These are phyloP conservation scores for Aspergillus intermedius DNA, from an alignment of 2,329 filamentous ascomycete genomes.

Conservation along the genomic window DNA sequence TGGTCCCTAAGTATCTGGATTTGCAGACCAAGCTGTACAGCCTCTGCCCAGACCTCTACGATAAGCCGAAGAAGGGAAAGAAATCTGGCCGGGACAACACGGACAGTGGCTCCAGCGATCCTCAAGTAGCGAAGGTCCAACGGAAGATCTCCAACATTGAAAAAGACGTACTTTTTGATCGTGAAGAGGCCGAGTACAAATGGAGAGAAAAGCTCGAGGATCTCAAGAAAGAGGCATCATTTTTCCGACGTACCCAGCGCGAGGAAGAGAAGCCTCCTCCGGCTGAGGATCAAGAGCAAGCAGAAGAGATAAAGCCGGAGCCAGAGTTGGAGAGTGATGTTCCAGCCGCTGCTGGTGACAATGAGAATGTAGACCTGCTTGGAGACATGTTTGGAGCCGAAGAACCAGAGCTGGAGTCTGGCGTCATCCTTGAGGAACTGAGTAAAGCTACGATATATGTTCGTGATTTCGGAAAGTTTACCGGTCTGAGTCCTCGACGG, in stretches of 20 bases:
- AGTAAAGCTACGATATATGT: conserved; percentile 46
- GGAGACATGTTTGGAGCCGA: conserved; percentile 52
- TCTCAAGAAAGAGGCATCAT: conserved; percentile 55
- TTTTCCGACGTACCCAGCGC: conserved; percentile 20
- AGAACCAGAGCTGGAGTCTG: conserved; percentile 37
- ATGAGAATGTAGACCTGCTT: conserved; percentile 39
- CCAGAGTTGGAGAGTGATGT: conserved; percentile 14
- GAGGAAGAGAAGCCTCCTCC: conserved; percentile 11
- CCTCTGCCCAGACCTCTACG: conserved; percentile 50
- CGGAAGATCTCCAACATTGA: conserved; percentile 72
- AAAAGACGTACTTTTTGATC: conserved; percentile 69
- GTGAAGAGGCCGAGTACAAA: conserved; percentile 55
- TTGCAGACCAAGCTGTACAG: conserved; percentile 64
- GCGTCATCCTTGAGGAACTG: conserved; percentile 28
- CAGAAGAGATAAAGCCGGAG: conserved; percentile 13
- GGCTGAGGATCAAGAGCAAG: conserved; percentile 46
- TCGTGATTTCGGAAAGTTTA: conserved; percentile 77
- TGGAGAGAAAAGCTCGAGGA: conserved; percentile 57
- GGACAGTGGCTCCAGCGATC: conserved; percentile 16
- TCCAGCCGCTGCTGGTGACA: conserved; percentile 24
- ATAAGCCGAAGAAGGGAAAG: conserved; percentile 36
- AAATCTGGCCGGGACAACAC: conserved; percentile 25
- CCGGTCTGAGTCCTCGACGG: conserved; percentile 67
- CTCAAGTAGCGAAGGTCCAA: conserved; percentile 58
- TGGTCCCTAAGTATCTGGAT: conserved; percentile 69